A percentile compares a stretch with the other conserved stretches of the same genome.
phyloP scores from a whole-genome alignment of 768 basidiomycete species.

The Pleurotus sapidus region DNA sequence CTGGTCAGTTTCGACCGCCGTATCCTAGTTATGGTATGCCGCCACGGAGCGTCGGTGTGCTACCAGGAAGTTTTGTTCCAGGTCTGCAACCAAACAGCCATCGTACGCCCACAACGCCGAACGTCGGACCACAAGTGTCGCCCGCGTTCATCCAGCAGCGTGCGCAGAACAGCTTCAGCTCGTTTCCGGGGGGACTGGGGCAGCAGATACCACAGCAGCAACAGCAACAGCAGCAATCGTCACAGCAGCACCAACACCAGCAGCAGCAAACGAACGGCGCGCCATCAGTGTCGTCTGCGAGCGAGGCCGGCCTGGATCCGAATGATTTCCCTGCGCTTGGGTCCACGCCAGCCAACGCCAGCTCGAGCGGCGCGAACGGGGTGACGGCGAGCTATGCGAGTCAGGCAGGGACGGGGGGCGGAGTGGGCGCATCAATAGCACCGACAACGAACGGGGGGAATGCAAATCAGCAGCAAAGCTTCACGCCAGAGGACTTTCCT shows the following conservation, averaged over 20 bases:
- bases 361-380: constrained; percentile 34
- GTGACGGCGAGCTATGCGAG: constrained; percentile 74
- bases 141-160: constrained; percentile 65
- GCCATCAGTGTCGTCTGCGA: constrained; percentile 61
- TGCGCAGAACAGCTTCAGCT: constrained; percentile 54
- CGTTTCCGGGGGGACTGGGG: constrained; percentile 57
- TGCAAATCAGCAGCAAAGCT: constrained; percentile 53
- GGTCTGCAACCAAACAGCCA: constrained; percentile 59
- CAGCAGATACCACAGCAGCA: constrained; percentile 37
- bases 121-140: constrained; percentile 53
- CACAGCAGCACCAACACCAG: constrained; percentile 54
- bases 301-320: constrained; percentile 78
- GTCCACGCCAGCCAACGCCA: constrained; percentile 44
- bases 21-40: constrained; percentile 56
- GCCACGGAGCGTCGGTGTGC: constrained; percentile 53
- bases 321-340: constrained; percentile 90
- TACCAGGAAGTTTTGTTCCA: constrained; percentile 52
- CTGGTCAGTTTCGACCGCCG: constrained; percentile 61
- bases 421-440: constrained; percentile 28
- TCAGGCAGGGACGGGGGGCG: constrained; percentile 71
- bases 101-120: constrained; percentile 54
- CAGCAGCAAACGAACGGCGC: constrained; percentile 57
- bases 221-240: constrained; percentile 33
- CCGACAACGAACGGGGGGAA: constrained; percentile 24
- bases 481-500: constrained; percentile 89